Percentiles rank a stretch among this genome's conserved stretches.
phyloP scores from a whole-genome alignment of 352 stramenopile species.

The Aphanomyces stellatus region DNA sequence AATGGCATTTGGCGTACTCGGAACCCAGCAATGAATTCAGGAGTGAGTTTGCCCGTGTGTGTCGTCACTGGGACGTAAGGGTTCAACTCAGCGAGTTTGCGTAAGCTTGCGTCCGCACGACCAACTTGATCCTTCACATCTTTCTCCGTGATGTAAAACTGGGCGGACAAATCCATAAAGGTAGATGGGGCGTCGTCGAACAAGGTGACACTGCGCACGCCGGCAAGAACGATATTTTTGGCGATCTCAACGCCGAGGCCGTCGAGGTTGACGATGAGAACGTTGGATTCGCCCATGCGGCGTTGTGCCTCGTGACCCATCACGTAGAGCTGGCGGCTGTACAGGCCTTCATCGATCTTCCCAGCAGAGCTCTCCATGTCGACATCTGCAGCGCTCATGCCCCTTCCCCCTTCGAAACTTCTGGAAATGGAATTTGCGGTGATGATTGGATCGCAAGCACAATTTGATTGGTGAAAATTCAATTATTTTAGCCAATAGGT shows the following conservation, averaged over 20 bases:
- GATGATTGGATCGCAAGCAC: no score
- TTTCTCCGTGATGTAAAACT: constrained; percentile 92
- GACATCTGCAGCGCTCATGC: not conserved
- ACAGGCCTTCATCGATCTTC: constrained; percentile 72
- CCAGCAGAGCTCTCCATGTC: not conserved
- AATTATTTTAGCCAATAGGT: no score
- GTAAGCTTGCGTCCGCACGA: constrained; percentile 76
- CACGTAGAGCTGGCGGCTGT: constrained; percentile 97
- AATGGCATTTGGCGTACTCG: constrained; percentile 34
- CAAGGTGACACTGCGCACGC: constrained; percentile 93
- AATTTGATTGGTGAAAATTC: no score
- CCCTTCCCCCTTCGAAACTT: constrained; percentile 5
- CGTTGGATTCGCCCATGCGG: constrained; percentile 92
- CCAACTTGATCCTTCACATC: constrained; percentile 67
- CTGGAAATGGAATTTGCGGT: constrained; percentile 2
- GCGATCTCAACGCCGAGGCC: constrained; percentile 95
- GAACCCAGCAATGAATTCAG: constrained; percentile 60
- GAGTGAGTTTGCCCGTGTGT: constrained; percentile 55
- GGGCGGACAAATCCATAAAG: constrained; percentile 86
- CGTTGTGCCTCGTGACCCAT: constrained; percentile 98
- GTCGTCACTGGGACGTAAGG: constrained; percentile 89
- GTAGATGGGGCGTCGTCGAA: constrained; percentile 84
- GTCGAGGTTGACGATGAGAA: constrained; percentile 93
- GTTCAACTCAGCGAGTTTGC: constrained; percentile 95
- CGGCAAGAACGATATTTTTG: constrained; percentile 98